Base-by-base conservation (phyloP, 2,329 filamentous ascomycete genomes). In the Akanthomyces muscarius region DNA sequence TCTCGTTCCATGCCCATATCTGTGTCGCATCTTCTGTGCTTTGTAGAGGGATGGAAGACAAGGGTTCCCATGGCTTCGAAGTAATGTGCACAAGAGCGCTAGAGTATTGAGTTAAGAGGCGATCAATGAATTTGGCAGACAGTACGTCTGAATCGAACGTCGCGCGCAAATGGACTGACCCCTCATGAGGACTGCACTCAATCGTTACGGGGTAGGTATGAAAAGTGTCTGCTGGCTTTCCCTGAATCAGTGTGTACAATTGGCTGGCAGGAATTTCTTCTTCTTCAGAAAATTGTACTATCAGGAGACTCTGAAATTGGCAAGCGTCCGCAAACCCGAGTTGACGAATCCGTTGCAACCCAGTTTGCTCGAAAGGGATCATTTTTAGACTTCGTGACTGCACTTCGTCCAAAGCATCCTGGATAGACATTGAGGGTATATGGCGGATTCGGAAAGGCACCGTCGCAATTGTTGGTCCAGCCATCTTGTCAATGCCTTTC, bases 341-440 rank as follows among this genome's bases (percentile, higher is more conserved):
- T 21, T 79, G 77, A 11, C 83, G 81, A 61, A 86, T 85, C 63
- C 83, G 66, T 36, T 85, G 83, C 44, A 86, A 72, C 13, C 83
- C 83, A 45, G 82, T 76, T 68, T 89, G 85, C 69, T 89, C 83
- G 68, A 65, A 69, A 5, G 48, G 62, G 47, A 60, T 56, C 23
- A 66, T 52, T 21, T 33, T 16, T 7, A 63, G 4, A 33, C 62
- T 42, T 11, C 28, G 45, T 5, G 50, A 53, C 51, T 65, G 64
- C 16, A 63, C 53, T 11, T 60, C 56, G 2, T 58, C 45, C 45
- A 62, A 14, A 33, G 47, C 42, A 14, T 59, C 30, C 13, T 38
- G 50, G n/a, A 60, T 56, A 11, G 50, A 42, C 36, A 52, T 30
- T 1, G 52, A 10, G 18, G 62, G 47, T 4, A 28, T 14, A n/a